Conservation (phyloP, 495 filamentous ascomycete species). For the Aspergillus asperescens region DNA sequence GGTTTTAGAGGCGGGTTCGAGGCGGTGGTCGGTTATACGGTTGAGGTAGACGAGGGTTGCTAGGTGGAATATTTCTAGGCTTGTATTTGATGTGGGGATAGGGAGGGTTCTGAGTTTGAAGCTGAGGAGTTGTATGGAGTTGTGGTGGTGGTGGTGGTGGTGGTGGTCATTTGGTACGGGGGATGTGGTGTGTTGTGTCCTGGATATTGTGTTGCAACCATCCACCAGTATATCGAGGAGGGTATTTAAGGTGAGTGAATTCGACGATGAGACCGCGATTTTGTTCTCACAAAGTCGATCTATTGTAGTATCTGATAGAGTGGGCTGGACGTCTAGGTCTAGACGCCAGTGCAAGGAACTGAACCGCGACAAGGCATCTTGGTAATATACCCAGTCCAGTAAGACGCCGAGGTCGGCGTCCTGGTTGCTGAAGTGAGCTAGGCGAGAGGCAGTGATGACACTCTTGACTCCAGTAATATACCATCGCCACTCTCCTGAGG, state of each 20-base stretch:
- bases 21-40: not conserved
- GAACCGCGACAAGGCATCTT: slow-evolving; percentile 8
- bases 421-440: not conserved
- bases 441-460: slow-evolving; percentile 7
- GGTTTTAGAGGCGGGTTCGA: slow-evolving; percentile 2
- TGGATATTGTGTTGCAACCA: slow-evolving; percentile 1
- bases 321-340: not conserved
- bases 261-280: too few relatives aligned
- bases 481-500: slow-evolving; percentile 10
- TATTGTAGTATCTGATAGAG: not conserved
- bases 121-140: not conserved
- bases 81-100: not conserved
- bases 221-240: slow-evolving; percentile 1
- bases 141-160: not conserved
- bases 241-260: not conserved
- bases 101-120: not conserved
- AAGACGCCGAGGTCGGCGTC: slow-evolving; percentile 2
- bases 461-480: slow-evolving; percentile 8
- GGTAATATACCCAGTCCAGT: slow-evolving; percentile 15
- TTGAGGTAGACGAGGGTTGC: slow-evolving; percentile 13
- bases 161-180: too few relatives aligned
- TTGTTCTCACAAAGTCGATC: not conserved
- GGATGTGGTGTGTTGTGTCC: not conserved
- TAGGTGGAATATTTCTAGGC: slow-evolving; percentile 7
- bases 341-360: slow-evolving; percentile 12